A percentile compares a stretch with the other conserved stretches of the same genome.
Conservation (phyloP, 2,329 filamentous ascomycete genomes). For the Cladosporium cucumerinum region DNA sequence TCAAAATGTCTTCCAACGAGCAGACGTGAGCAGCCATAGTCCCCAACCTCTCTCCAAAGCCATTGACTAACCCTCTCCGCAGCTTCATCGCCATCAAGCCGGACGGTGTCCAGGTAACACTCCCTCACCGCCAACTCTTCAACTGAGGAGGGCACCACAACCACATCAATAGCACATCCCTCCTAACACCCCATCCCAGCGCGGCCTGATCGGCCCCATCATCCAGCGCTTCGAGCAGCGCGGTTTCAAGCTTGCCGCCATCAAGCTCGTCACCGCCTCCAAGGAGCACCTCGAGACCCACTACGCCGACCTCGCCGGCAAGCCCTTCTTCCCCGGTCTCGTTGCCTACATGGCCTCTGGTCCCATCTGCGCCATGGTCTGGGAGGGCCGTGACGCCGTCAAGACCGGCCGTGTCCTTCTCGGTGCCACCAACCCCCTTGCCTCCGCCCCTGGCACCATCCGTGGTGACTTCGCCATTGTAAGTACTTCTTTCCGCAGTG, state of each 20-base stretch:
- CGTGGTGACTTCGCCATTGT: constrained; percentile 86
- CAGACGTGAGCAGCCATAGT: constrained; percentile 66
- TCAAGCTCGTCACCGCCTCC: constrained; percentile 87
- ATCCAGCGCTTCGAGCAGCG: constrained; percentile 97
- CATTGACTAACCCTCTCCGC: constrained; percentile 17
- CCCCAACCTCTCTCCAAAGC: not conserved
- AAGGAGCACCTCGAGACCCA: constrained; percentile 98
- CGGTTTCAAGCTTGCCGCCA: constrained; percentile 96
- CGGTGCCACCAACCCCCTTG: constrained; percentile 97
- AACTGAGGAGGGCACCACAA: not conserved
- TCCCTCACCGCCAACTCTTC: not conserved
- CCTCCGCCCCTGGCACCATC: constrained; percentile 94
- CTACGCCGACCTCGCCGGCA: constrained; percentile 87
- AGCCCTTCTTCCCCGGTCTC: constrained; percentile 96
- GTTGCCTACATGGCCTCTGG: constrained; percentile 96
- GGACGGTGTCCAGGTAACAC: constrained; percentile 91
- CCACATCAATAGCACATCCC: constrained; percentile 12
- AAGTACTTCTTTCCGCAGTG: constrained; percentile 18
- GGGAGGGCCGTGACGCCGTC: constrained; percentile 97
- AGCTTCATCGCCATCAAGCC: constrained; percentile 99
- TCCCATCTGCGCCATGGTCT: constrained; percentile 98
- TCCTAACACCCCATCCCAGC: constrained; percentile 51
- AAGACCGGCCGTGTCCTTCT: constrained; percentile 97
- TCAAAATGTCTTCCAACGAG: constrained; percentile 60
- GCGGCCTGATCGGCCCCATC: constrained; percentile 96